These are phyloP conservation scores for Mycena alexandri DNA, from an alignment of 768 basidiomycete genomes.

Conservation along the genomic window DNA sequence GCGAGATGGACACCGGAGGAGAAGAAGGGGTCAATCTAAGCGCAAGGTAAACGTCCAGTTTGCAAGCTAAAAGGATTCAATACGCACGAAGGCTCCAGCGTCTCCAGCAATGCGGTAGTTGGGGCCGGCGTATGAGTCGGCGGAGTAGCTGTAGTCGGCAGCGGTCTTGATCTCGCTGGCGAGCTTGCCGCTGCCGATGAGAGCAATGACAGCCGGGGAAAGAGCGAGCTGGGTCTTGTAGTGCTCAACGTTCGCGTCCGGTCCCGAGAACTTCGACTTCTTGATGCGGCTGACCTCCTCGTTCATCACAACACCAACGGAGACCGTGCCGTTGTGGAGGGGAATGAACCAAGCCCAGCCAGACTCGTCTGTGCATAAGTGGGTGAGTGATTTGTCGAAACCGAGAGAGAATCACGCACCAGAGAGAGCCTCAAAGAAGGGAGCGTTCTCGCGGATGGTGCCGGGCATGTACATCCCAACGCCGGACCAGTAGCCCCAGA, in stretches of 20 bases:
- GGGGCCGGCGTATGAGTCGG: conserved; percentile 47
- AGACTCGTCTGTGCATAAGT: conserved; percentile 47
- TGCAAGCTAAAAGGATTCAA: conserved; percentile 53
- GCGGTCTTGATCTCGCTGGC: conserved; percentile 44
- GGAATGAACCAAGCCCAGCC: conserved; percentile 61
- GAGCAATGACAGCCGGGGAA: conserved; percentile 40
- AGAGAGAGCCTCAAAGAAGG: conserved; percentile 43
- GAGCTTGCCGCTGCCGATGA: conserved; percentile 43
- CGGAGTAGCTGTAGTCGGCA: conserved; percentile 52
- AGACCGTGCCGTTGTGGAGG: conserved; percentile 60
- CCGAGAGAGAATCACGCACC: neutral
- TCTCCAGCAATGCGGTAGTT: conserved; percentile 51
- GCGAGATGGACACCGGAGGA: conserved; percentile 63
- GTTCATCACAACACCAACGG: conserved; percentile 66
- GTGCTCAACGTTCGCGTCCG: conserved; percentile 36
- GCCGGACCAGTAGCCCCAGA: conserved; percentile 53
- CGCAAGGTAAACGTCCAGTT: neutral
- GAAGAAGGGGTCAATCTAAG: conserved; percentile 70
- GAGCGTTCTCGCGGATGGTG: conserved; percentile 49
- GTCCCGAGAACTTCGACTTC: conserved; percentile 30
- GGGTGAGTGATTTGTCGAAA: neutral
- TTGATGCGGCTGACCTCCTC: conserved; percentile 48
- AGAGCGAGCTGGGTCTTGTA: conserved; percentile 48
- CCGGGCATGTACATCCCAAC: conserved; percentile 45
- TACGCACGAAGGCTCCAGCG: conserved; percentile 27